A percentile compares a stretch with the other conserved stretches of the same genome.
Evolutionary conservation across 2,329 filamentous ascomycete genomes (phyloP).

Genomic region (Sporothrix inflata): DNA sequence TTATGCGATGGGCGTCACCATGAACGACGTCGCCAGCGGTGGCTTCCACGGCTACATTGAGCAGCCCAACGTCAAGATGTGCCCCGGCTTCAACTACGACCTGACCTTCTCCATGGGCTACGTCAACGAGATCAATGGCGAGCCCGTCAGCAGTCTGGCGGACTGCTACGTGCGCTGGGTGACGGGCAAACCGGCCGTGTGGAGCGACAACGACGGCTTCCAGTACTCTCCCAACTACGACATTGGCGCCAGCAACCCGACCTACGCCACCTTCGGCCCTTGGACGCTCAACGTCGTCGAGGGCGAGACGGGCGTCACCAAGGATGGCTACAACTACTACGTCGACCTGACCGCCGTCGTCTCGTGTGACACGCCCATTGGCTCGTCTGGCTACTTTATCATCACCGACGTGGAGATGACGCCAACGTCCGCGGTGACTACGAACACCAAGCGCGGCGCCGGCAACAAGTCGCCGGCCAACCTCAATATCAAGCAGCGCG

Average conservation of each 20-base stretch:
- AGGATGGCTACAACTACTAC: conserved; percentile 25
- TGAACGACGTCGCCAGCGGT: conserved; percentile 9
- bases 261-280: conserved; percentile 25
- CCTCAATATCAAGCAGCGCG: background rate
- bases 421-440: background rate
- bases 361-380: conserved; percentile 13
- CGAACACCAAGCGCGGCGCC: background rate
- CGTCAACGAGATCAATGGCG: conserved; percentile 25
- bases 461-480: background rate
- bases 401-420: background rate
- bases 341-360: conserved; percentile 26
- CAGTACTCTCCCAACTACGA: conserved; percentile 26
- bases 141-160: conserved; percentile 14
- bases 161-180: conserved; percentile 28
- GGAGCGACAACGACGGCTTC: conserved; percentile 26
- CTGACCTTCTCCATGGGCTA: conserved; percentile 27
- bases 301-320: conserved; percentile 25
- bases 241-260: conserved; percentile 27
- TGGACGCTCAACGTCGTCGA: conserved; percentile 24
- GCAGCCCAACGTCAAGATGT: conserved; percentile 28
- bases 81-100: conserved; percentile 28
- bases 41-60: conserved; percentile 26
- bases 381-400: background rate
- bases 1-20: conserved; percentile 2
- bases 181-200: conserved; percentile 23